Evolutionary conservation across 345 rosid species (phyloP), one percentile per base, ranked within the genome.

Genomic region (Hibiscus tridactylites): DNA sequence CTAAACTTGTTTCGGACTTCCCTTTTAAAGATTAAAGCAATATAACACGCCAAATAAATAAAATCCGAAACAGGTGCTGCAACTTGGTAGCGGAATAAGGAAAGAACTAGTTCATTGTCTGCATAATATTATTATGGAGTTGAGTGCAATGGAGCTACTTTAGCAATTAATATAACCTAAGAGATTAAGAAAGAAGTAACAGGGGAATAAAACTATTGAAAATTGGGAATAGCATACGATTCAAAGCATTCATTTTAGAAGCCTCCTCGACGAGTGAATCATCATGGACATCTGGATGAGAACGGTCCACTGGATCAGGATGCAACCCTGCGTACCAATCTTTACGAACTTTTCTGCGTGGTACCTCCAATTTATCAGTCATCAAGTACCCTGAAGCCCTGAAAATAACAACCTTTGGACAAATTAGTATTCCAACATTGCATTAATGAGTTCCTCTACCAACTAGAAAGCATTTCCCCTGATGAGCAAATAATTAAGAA

Each of bases 371-470:
- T 78, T 92, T 96, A 78, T 96, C 99, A 56, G 91, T 79, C 98
- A 96, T 96, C 88, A 91, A 73, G 82, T 91, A 96, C 75, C 99
- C 99, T 9, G 99, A 96, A 65, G 81, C 93, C 88, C 99, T 96
- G 77, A 24, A 83, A 79, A 56, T 10, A 74, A 76, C 24, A 71
- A 69, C 26, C 46, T 58, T 47, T 37, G 53, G 28, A 50, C 73
- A 60, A 11, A 59, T 60, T 47, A 69, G 61, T 33, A 71, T 67
- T 39, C 9, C 65, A 62, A 9, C 62, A 67, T 46, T 72, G 57
- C 21, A 73, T 61, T 56, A 61, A 74, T 44, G 33, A 33, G 24
- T 42, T 60, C 54, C 66, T 9, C 29, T 9, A 73, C 47, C 17
- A 72, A 53, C 64, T 59, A 21, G 37, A 63, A 9, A 37, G 16